Base-by-base conservation (phyloP, 495 filamentous ascomycete genomes). In the Penicillium cataractarum region DNA sequence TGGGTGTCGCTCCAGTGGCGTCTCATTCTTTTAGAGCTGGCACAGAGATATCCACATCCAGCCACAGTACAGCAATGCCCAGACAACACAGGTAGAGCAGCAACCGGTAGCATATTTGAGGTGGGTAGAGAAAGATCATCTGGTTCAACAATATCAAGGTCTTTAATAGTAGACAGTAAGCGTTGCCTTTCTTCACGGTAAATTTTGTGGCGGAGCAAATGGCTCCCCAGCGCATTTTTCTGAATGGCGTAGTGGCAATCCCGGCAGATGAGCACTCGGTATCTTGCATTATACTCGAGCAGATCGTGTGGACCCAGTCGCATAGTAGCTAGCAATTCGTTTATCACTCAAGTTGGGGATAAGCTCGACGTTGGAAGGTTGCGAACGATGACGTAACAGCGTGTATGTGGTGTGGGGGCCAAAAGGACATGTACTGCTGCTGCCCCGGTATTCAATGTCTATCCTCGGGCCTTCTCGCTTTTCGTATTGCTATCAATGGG, bases 191-290 rank as follows among this genome's bases (percentile, higher is more conserved):
- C 40, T 21, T 21, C 40, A 44, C 40, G 40, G 40, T 44, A 44
- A 44, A 44, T 44, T 21, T 44, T 44, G 40, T 44, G 40, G 19
- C 40, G 40, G 19, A 44, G 40, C 40, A 44, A 44, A 21, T 44
- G 40, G 40, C 40, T 44, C 7, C n/a, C 40, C 19, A 44, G 19
- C 2, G 66, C 37, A n/a, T 22, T 22, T 44, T 44, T 44, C 40
- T 44, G 40, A 10, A 44, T 44, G 2, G 40, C 40, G 40, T 44
- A 44, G 5, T 22, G n/a, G 7, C 40, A 44, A 44, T 44, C 40
- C 22, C 40, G 40, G 40, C 40, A 44, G 40, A 44, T 44, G 0
- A 44, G 40, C 4, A 44, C 40, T 21, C 40, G 9, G 40, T 44
- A 44, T 44, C 19, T 12, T 44, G 40, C n/a, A 10, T 44, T 44